Evolutionary conservation across 805 yeast species (phyloP).

Genomic region (Candida nemodendra): DNA sequence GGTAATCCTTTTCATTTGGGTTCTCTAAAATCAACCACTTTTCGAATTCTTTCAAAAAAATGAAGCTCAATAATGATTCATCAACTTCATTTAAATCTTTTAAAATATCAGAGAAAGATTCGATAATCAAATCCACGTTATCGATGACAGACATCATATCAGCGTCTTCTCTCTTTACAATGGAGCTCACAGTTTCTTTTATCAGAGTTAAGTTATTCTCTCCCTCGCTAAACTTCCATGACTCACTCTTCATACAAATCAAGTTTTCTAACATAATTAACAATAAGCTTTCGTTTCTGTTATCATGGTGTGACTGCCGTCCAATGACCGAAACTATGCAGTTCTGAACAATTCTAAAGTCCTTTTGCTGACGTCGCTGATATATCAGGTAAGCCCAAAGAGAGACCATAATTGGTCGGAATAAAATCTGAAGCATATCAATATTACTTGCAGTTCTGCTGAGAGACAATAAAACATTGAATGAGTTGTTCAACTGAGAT

Average conservation of each 20-base stretch:
- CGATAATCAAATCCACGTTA: conserved; percentile 40
- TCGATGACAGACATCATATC: conserved; percentile 33
- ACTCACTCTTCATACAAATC: conserved; percentile 27
- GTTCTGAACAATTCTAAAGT: conserved; percentile 36
- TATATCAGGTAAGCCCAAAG: conserved; percentile 48
- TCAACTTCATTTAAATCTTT: conserved; percentile 44
- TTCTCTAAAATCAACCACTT: conserved; percentile 51
- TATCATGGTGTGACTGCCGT: conserved; percentile 12
- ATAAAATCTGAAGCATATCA: conserved; percentile 35
- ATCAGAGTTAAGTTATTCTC: conserved; percentile 34
- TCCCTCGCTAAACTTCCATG: conserved; percentile 44
- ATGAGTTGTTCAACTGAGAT: conserved; percentile 53
- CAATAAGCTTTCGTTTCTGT: conserved; percentile 13
- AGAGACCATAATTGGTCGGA: conserved; percentile 27
- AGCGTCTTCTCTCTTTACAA: background rate
- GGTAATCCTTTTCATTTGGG: conserved; percentile 5
- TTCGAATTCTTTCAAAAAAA: conserved; percentile 52
- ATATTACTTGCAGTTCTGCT: conserved; percentile 41
- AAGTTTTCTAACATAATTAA: conserved; percentile 16
- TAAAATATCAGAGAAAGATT: conserved; percentile 30
- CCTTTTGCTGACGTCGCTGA: conserved; percentile 31
- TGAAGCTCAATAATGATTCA: conserved; percentile 42
- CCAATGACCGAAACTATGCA: conserved; percentile 36
- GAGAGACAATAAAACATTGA: conserved; percentile 66
- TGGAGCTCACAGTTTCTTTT: conserved; percentile 19